Conservation (phyloP, 805 yeast species). For the Schwanniomyces yamadae region DNA sequence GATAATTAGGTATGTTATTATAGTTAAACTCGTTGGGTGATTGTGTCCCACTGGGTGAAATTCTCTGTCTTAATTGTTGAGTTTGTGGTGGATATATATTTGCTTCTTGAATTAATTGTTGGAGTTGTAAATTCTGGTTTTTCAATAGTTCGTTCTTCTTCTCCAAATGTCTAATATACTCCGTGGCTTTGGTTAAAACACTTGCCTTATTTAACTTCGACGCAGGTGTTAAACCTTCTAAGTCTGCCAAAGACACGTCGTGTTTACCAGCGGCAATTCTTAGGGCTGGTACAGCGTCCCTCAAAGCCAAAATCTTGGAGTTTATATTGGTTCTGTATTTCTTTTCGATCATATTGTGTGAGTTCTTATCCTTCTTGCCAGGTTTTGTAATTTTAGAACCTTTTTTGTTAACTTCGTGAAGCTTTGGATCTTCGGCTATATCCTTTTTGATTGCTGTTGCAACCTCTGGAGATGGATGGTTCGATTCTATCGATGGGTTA, state of each 20-base stretch:
- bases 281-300: constrained; percentile 78
- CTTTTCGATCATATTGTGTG: constrained; percentile 80
- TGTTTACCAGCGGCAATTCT: constrained; percentile 57
- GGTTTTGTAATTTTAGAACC: constrained; percentile 38
- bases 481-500: constrained; percentile 16
- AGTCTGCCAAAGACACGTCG: constrained; percentile 42
- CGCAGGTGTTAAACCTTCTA: constrained; percentile 78
- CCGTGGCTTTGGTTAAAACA: constrained; percentile 71
- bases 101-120: constrained; percentile 35
- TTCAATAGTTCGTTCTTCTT: constrained; percentile 51
- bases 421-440: constrained; percentile 34
- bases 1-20: constrained; percentile 17
- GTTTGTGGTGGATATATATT: constrained; percentile 19
- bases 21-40: constrained; percentile 13
- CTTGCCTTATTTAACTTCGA: constrained; percentile 75
- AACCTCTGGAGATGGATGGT: constrained; percentile 22
- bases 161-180: constrained; percentile 73
- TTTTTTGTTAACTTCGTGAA: constrained; percentile 28
- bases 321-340: constrained; percentile 78
- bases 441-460: constrained; percentile 3
- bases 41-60: constrained; percentile 20
- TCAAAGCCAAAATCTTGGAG: constrained; percentile 61
- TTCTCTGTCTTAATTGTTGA: constrained; percentile 13
- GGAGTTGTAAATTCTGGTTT: constrained; percentile 45
- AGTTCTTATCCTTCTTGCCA: constrained; percentile 54